Evolutionary conservation across 371 early-diverging fungal species (phyloP), one percentile per base, ranked within the genome.

Genomic region (Globomyces sp.): DNA sequence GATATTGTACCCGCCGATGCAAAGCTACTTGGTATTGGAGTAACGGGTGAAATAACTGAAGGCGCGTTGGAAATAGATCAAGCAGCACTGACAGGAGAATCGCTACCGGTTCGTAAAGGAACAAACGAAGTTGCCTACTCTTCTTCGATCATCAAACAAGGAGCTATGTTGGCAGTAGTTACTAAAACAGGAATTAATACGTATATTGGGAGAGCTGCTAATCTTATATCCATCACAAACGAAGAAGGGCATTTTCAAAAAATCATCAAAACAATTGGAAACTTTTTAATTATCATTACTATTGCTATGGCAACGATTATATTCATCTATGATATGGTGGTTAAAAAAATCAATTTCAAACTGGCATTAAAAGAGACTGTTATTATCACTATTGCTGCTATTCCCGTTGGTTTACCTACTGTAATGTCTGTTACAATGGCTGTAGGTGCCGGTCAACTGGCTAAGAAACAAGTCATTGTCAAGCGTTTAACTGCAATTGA

Each of bases 391-490:
- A 90, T 97, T 52, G 96, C 97, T 59, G 98, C 98, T 63, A 95
- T 98, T 66, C 98, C 98, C 43, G 94, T 96, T 61, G 93, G 94
- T 66, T 82, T 95, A 10, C 95, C 92, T 3, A 92, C 97, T 9
- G 95, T 94, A 64, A 84, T 95, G 85, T 93, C 95, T 1, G 95
- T 95, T 8, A 96, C 96, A 57, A 93, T 96, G 92, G 96, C 96
- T 6, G 88, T 95, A 48, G 96, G 96, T 68, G 93, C 97, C 40
- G 88, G 89, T 70, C 89, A 95, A 75, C 82, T 98, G 50, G 94
- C 98, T 24, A 85, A 86, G 60, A 92, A 94, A 74, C 80, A 94
- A 78, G 98, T 95, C 52, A 94, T 98, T 72, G 92, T 97, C 58
- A 95, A 95, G 82, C 89, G 94, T 61, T 81, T 97, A 41, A 90